Conservation (phyloP, 371 early-diverging fungal species). For the Rhizomucor miehei region DNA sequence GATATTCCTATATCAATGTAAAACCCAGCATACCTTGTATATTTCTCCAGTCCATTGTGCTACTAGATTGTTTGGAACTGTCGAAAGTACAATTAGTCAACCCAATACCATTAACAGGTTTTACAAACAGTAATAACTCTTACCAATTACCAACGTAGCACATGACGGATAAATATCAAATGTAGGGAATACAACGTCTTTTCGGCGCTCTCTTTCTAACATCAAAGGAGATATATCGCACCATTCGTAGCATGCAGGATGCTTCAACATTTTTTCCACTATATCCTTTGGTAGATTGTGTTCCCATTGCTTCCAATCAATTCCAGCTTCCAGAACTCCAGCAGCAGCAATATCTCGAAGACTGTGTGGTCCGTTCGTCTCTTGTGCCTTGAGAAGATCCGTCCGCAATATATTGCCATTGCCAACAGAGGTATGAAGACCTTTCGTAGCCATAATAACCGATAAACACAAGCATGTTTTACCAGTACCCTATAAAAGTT, state of each 20-base stretch:
- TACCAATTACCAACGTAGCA: constrained; percentile 62
- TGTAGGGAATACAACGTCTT: constrained; percentile 17
- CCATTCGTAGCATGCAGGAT: constrained; percentile 50
- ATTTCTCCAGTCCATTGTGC: constrained; percentile 76
- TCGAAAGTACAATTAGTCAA: background rate
- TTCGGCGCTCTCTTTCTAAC: no score
- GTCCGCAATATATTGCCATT: background rate
- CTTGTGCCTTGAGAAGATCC: background rate
- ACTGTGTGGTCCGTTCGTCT: constrained; percentile 3
- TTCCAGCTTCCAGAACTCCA: constrained; percentile 29
- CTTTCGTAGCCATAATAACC: constrained; percentile 55
- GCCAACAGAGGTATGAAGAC: constrained; percentile 33
- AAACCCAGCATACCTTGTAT: constrained; percentile 44
- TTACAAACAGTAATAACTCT: background rate
- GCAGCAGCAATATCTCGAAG: constrained; percentile 41
- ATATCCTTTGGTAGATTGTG: constrained; percentile 12
- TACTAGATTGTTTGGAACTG: constrained; percentile 72
- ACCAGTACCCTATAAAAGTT: constrained; percentile 60
- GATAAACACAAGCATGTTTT: constrained; percentile 73
- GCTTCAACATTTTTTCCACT: constrained; percentile 22
- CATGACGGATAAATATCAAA: constrained; percentile 19
- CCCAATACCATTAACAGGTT: background rate
- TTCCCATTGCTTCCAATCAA: constrained; percentile 35
- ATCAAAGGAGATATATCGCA: constrained; percentile 10
- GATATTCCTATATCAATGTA: background rate